Base-by-base conservation (phyloP, 2,329 filamentous ascomycete genomes). In the Trichoderma brevicompactum region DNA sequence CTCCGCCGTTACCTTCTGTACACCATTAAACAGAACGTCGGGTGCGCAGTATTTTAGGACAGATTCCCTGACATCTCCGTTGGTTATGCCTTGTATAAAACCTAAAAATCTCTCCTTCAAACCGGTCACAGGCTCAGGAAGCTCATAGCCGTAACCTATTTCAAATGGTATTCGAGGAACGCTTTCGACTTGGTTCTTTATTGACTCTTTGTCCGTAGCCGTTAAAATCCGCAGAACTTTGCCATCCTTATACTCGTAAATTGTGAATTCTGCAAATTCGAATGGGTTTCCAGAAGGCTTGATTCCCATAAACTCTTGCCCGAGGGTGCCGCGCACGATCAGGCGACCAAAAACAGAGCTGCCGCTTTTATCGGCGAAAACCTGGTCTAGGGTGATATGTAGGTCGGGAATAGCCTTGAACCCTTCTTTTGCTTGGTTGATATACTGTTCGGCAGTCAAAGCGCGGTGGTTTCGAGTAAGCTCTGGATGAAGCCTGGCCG, bases 131-230 rank as follows among this genome's bases (percentile, higher is more conserved):
- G 19, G 34, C n/a, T 38, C n/a, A 53, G 50, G 50, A 19, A 40
- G 34, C n/a, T 13, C 5, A 38, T 19, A 53, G n/a, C 50, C 34
- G 17, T 53, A 53, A 38, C 50, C 50, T 38, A n/a, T 38, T 2
- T 53, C 50, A 13, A 53, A 53, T 19, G 50, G 50, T n/a, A 32
- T 53, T n/a, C 50, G 34, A 7, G 50, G 34, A 53, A 53, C 8
- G 50, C 34, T 53, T 7, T 53, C 50, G 34, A 53, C 50, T 23
- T 53, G 50, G 5, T 53, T 40, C n/a, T 38, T 53, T 32, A 53
- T 53, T 15, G 32, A 38, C 23, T 40, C 50, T 38, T 19, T 38
- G 17, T 53, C 50, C n/a, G 50, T 53, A 19, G 50, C 50, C 2
- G 50, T 53, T 2, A 38, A 8, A 12, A 53, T 53, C 2, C 50